Evolutionary conservation across 176 grass and related monocot genomes (phyloP).

Genomic region (Cocos nucifera): DNA sequence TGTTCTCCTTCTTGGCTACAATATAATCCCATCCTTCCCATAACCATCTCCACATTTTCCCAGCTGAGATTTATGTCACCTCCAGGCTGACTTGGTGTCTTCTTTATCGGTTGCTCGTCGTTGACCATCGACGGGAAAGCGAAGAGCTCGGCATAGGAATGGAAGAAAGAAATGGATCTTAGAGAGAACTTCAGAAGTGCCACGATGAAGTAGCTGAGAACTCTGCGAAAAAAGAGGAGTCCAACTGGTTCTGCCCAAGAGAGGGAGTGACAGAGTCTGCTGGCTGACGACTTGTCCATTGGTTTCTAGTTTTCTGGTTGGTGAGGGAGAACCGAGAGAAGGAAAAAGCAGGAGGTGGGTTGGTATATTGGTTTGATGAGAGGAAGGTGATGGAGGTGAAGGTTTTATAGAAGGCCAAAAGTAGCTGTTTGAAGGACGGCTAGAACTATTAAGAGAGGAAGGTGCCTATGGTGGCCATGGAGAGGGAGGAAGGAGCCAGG

Average conservation of each 20-base stretch:
- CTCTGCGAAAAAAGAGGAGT: conserved; percentile 28
- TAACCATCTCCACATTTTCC: conserved; percentile 31
- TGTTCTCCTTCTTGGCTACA: not conserved
- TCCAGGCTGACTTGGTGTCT: not conserved
- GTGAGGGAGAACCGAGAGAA: too few relatives aligned
- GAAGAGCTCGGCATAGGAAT: not conserved
- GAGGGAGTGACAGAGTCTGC: not conserved
- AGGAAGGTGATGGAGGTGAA: too few relatives aligned
- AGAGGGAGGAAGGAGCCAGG: conserved; percentile 1
- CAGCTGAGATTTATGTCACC: conserved; percentile 5
- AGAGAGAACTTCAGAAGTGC: conserved; percentile 22
- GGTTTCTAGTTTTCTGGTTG: not conserved
- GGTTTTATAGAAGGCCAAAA: too few relatives aligned
- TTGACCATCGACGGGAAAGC: not conserved
- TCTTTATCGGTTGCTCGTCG: not conserved
- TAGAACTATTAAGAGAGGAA: too few relatives aligned
- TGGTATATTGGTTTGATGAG: too few relatives aligned
- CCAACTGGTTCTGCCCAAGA: conserved; percentile 20
- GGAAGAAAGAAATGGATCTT: conserved; percentile 8
- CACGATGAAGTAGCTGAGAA: conserved; percentile 26
- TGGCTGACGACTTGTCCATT: conserved; percentile 37
- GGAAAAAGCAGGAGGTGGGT: too few relatives aligned
- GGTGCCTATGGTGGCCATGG: not conserved
- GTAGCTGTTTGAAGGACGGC: too few relatives aligned
- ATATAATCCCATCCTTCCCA: conserved; percentile 27